Evolutionary conservation across 139 green algal species (phyloP).

Genomic region (Zygnema cylindricum): DNA sequence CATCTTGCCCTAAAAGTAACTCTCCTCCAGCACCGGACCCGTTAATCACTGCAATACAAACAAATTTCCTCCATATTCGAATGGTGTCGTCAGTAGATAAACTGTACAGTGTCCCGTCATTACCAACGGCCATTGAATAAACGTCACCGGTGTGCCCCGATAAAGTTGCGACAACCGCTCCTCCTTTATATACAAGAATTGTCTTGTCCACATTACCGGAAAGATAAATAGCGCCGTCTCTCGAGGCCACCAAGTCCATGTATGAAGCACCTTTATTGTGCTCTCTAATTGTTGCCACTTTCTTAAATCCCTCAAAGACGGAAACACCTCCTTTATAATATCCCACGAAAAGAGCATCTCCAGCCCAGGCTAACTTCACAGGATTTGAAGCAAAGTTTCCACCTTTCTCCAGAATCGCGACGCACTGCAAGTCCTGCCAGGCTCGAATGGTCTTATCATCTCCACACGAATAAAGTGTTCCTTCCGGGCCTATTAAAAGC

Average conservation of each 20-base stretch:
- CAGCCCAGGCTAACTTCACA: background rate
- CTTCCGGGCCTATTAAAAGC: background rate
- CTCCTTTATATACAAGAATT: background rate
- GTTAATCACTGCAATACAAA: background rate
- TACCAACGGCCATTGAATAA: background rate
- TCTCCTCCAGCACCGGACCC: background rate
- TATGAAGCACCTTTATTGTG: background rate
- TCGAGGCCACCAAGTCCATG: background rate
- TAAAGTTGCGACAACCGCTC: background rate
- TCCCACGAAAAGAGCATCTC: background rate
- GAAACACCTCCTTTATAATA: background rate
- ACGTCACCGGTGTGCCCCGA: background rate
- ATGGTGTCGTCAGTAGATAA: background rate
- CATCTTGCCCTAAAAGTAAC: background rate
- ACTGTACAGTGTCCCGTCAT: background rate
- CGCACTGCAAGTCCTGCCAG: conserved; percentile 12
- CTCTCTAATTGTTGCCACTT: background rate
- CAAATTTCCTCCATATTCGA: background rate
- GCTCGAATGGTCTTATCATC: conserved; percentile 10
- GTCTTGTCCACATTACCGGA: conserved; percentile 8
- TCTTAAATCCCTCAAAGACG: background rate
- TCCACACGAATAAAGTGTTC: conserved; percentile 4
- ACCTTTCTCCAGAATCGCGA: background rate
- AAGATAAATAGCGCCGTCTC: background rate
- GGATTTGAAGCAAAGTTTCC: background rate